Percentiles rank a stretch among this genome's conserved stretches.
phyloP scores from a whole-genome alignment of 2,329 filamentous ascomycete genomes.

The Phialocephala sp. region DNA sequence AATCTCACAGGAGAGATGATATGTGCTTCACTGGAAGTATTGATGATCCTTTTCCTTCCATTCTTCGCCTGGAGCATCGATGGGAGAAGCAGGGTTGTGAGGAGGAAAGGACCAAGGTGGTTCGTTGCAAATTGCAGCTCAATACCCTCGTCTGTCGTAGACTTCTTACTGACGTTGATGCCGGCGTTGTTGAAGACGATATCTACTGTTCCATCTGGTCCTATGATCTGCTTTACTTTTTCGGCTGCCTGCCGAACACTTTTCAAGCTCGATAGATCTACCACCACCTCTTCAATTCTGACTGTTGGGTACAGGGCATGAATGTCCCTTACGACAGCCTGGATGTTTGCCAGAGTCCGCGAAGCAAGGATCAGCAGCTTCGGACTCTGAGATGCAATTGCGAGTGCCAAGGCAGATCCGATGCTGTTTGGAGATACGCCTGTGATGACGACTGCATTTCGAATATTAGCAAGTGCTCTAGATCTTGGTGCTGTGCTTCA shows the following conservation, averaged over 20 bases:
- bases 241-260: conserved; percentile 27
- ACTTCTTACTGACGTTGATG: conserved; percentile 22
- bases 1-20: conserved; percentile 41
- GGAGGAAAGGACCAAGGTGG: conserved; percentile 31
- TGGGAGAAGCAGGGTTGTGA: conserved; percentile 29
- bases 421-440: conserved; percentile 32
- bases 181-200: conserved; percentile 36
- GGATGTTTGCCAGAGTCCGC: conserved; percentile 43
- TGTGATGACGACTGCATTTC: conserved; percentile 33
- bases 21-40: conserved; percentile 30
- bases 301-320: conserved; percentile 40
- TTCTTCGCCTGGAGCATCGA: conserved; percentile 1
- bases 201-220: conserved; percentile 22
- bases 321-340: conserved; percentile 41
- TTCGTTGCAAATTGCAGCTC: conserved; percentile 35
- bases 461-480: neutral
- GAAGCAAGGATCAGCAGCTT: conserved; percentile 46
- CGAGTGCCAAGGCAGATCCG: conserved; percentile 26
- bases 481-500: no score
- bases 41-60: conserved; percentile 25
- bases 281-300: conserved; percentile 42
- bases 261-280: conserved; percentile 48
- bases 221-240: conserved; percentile 12
- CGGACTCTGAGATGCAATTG: conserved; percentile 34
- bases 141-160: conserved; percentile 24